Percentiles rank a stretch among this genome's conserved stretches.
Conservation (phyloP, 164 flowering plant species). For the Umbellularia californica region DNA sequence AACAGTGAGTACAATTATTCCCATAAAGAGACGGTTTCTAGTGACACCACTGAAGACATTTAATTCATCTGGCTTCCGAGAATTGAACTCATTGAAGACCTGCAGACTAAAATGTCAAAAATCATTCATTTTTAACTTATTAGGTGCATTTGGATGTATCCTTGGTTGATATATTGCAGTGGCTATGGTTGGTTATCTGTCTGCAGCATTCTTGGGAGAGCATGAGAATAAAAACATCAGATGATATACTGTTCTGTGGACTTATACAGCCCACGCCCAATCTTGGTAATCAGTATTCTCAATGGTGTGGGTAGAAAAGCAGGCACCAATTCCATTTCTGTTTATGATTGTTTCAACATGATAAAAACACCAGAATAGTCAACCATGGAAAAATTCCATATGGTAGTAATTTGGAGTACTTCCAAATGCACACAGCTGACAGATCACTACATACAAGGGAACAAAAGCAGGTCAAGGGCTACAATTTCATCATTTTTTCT, state of each 20-base stretch:
- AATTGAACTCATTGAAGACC: slow-evolving; percentile 92
- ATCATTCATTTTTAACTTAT: neutral
- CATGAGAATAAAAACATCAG: neutral
- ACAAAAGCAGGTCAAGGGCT: neutral
- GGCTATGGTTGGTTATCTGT: too few species aligned
- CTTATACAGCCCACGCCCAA: neutral
- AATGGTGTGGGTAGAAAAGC: neutral
- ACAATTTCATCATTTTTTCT: neutral
- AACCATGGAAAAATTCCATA: too few species aligned
- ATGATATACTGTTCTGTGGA: neutral
- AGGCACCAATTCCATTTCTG: neutral
- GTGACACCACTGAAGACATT: slow-evolving; percentile 73
- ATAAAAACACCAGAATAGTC: neutral
- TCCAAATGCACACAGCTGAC: neutral
- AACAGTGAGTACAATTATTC: slow-evolving; percentile 54
- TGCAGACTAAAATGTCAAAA: slow-evolving; percentile 15
- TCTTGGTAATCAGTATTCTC: neutral
- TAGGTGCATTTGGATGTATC: neutral
- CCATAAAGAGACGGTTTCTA: slow-evolving; percentile 69
- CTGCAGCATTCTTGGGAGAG: neutral
- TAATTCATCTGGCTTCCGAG: slow-evolving; percentile 83
- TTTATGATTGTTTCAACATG: neutral
- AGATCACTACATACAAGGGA: neutral
- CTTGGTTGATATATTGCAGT: neutral
- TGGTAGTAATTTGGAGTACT: neutral